Evolutionary conservation across 257 asterid genomes (phyloP), one percentile per base, ranked within the genome.

Genomic region (Lycium ferocissimum): DNA sequence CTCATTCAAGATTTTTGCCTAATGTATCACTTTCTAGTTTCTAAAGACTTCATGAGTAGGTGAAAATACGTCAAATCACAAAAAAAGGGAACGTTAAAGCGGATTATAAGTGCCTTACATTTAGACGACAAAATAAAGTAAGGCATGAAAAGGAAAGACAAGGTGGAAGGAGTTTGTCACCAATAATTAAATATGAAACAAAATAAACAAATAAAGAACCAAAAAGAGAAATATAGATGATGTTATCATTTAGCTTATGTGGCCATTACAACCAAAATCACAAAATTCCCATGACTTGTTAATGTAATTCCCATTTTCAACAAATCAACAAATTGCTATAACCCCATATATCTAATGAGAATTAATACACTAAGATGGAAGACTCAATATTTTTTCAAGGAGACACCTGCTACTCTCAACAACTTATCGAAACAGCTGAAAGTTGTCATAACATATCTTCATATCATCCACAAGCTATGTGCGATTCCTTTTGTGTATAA

Each of bases 231-330:
- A 1, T 26, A 7, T 15, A 51, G 82, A 76, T 26, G 47, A 76
- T 76, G 63, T 26, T 26, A 76, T 26, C 65, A 76, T 13, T 70
- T 76, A 40, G 63, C n/a, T 49, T 75, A 47, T 10, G 22, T 47
- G 61, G n/a, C 20, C 61, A 49, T n/a, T 43, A n/a, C 20, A 47
- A 22, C 59, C 81, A 49, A 9, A 45, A 75, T 22, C 47, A 76
- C 47, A 51, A 26, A 20, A 22, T 26, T 26, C 82, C 82, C 5
- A 33, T 76, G 65, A 51, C 47, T n/a, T n/a, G n/a, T n/a, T n/a
- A 76, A 26, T 76, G 8, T 69, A 69, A 15, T 69, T 75, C 45
- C 12, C 81, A 22, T 75, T 76, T 26, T 63, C 82, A 76, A 51
- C 7, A 13, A 76, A 51, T 76, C 82, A 51, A 51, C 82, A 51